phyloP scores from a whole-genome alignment of 805 yeast species.

The Lipomyces mesembrius region DNA sequence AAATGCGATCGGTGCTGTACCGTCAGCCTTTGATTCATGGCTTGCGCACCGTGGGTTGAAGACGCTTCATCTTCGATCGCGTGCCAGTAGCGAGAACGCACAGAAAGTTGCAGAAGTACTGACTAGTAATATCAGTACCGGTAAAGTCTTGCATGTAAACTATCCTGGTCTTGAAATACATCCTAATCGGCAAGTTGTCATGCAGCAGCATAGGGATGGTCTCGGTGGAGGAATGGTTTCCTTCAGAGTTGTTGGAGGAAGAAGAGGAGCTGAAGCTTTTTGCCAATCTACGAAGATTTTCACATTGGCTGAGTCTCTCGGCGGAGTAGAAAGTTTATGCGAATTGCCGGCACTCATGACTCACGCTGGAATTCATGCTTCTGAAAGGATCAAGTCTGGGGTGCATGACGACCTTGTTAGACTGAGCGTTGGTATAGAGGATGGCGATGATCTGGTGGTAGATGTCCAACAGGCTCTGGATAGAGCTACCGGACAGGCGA shows the following conservation, averaged over 20 bases:
- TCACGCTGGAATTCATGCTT: slow-evolving; percentile 85
- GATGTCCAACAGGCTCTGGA: slow-evolving; percentile 74
- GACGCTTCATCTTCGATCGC: slow-evolving; percentile 79
- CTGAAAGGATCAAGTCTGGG: slow-evolving; percentile 72
- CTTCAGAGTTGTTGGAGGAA: slow-evolving; percentile 83
- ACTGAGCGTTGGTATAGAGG: slow-evolving; percentile 87
- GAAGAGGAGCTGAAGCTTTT: slow-evolving; percentile 72
- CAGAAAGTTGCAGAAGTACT: slow-evolving; percentile 70
- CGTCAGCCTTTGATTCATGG: slow-evolving; percentile 91
- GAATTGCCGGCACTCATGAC: slow-evolving; percentile 94
- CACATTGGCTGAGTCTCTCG: slow-evolving; percentile 87
- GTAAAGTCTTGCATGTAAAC: slow-evolving; percentile 67
- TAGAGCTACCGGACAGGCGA: slow-evolving; percentile 39
- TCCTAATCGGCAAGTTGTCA: slow-evolving; percentile 54
- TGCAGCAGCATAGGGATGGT: slow-evolving; percentile 77
- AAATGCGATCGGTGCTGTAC: slow-evolving; percentile 86
- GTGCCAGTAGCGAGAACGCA: slow-evolving; percentile 70
- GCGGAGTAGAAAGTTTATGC: slow-evolving; percentile 83
- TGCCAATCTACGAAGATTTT: slow-evolving; percentile 74
- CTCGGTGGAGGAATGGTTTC: slow-evolving; percentile 93
- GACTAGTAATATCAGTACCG: slow-evolving; percentile 47
- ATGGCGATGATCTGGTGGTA: slow-evolving; percentile 69
- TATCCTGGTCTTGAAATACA: slow-evolving; percentile 82
- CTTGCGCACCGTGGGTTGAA: slow-evolving; percentile 90
- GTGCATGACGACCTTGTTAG: slow-evolving; percentile 82